Conservation (phyloP, 1,284 basidiomycete genomes). For the Tetrapyrgos nigripes region DNA sequence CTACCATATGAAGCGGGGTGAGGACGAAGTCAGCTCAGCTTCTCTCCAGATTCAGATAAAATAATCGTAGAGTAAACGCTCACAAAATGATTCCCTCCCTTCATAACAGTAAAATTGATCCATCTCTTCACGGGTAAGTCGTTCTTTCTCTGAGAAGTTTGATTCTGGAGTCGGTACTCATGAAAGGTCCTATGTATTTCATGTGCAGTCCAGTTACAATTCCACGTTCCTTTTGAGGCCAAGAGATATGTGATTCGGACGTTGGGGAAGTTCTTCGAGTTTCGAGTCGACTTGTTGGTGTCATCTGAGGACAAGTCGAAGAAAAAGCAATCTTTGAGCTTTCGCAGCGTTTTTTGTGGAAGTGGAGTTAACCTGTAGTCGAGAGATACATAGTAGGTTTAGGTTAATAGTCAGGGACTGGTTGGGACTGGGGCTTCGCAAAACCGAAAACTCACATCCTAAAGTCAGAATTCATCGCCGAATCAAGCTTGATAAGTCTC, state of each 20-base stretch:
- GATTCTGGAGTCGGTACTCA: not conserved
- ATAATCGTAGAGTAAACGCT: no score
- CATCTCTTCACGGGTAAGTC: not conserved
- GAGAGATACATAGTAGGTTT: not conserved
- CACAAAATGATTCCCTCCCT: slow-evolving; percentile 16
- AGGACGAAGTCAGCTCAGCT: not conserved
- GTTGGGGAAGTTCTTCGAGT: slow-evolving; percentile 2
- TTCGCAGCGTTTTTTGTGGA: slow-evolving; percentile 9
- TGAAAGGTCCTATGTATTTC: not conserved
- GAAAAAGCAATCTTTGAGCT: slow-evolving; percentile 1
- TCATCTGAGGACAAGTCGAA: no score
- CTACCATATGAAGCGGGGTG: not conserved
- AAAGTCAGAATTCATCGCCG: slow-evolving; percentile 26
- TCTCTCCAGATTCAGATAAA: not conserved
- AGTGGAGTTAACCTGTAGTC: not conserved
- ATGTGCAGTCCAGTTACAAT: slow-evolving; percentile 1
- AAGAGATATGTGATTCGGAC: slow-evolving; percentile 1
- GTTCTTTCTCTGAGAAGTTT: not conserved
- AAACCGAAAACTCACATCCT: slow-evolving; percentile 25
- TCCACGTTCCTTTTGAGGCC: slow-evolving; percentile 5
- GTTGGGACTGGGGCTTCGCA: no score
- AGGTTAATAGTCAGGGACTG: not conserved
- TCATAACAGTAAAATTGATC: slow-evolving; percentile 3
- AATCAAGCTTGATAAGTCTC: slow-evolving; percentile 20
- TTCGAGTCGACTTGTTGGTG: no score